phyloP scores from a whole-genome alignment of 2,329 filamentous ascomycete species.

The Penicillium expansum region DNA sequence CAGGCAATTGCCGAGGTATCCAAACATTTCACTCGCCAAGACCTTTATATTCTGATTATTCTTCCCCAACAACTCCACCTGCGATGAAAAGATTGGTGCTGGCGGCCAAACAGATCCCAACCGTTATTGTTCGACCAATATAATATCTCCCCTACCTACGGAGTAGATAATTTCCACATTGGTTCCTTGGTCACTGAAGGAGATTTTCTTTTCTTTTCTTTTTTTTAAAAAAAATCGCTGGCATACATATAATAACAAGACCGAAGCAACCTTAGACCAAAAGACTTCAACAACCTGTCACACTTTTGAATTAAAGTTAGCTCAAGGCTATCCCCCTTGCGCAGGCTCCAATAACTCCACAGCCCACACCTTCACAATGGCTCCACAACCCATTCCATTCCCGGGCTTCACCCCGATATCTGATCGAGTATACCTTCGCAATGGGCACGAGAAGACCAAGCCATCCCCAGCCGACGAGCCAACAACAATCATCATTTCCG shows the following conservation, averaged over 20 bases:
- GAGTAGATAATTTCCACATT: slow-evolving; percentile 2
- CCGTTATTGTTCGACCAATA: slow-evolving; percentile 1
- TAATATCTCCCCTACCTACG: background rate
- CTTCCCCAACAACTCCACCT: slow-evolving; percentile 6
- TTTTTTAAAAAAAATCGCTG: background rate
- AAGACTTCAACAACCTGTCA: background rate
- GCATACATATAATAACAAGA: slow-evolving; percentile 3
- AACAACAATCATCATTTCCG: slow-evolving; percentile 48
- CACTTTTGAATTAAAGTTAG: background rate
- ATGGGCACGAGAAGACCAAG: slow-evolving; percentile 18
- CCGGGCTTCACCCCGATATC: slow-evolving; percentile 50
- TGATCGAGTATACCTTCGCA: slow-evolving; percentile 49
- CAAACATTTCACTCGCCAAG: background rate
- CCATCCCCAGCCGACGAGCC: slow-evolving; percentile 31
- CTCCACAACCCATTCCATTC: slow-evolving; percentile 26
- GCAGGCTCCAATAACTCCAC: background rate
- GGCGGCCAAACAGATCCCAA: slow-evolving; percentile 1
- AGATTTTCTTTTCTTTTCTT: background rate
- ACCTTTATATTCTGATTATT: background rate
- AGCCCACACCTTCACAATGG: slow-evolving; percentile 11
- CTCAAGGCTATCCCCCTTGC: background rate
- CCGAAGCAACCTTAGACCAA: background rate
- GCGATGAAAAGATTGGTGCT: slow-evolving; percentile 1
- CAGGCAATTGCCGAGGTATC: slow-evolving; percentile 1
- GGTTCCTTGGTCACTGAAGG: background rate